Evolutionary conservation across 345 rosid genomes (phyloP).

Genomic region (Acer negundo): DNA sequence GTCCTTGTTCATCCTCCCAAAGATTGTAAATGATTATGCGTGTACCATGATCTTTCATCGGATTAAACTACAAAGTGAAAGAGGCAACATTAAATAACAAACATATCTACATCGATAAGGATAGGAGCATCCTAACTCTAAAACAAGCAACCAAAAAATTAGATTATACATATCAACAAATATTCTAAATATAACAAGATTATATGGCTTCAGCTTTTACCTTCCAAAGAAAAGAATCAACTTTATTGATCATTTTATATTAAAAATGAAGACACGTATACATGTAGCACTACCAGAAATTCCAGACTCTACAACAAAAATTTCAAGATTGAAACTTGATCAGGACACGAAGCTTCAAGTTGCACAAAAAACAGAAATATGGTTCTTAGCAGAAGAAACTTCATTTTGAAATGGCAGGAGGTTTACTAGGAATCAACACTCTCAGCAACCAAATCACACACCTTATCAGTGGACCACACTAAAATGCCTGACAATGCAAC

Average conservation of each 20-base stretch:
- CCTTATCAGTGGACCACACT: not conserved
- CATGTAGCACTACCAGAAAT: no score
- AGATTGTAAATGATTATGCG: slow-evolving; percentile 82
- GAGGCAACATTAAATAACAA: slow-evolving; percentile 15
- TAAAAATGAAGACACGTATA: not conserved
- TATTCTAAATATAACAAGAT: not conserved
- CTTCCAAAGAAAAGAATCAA: not conserved
- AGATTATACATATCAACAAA: not conserved
- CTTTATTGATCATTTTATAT: not conserved
- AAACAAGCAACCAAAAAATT: not conserved
- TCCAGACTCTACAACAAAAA: not conserved
- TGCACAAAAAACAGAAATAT: not conserved
- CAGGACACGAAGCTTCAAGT: not conserved
- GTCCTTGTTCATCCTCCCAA: slow-evolving; percentile 95
- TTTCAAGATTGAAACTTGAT: not conserved
- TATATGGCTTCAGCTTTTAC: not conserved
- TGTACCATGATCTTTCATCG: slow-evolving; percentile 80
- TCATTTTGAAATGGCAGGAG: not conserved
- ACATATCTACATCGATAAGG: not conserved
- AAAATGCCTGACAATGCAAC: no score
- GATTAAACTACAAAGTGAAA: slow-evolving; percentile 54
- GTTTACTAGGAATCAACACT: not conserved
- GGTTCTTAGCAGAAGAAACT: not conserved
- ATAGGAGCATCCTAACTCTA: not conserved
- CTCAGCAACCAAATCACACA: not conserved